Base-by-base conservation (phyloP, 2,329 filamentous ascomycete species). In the Alternaria conjuncta region DNA sequence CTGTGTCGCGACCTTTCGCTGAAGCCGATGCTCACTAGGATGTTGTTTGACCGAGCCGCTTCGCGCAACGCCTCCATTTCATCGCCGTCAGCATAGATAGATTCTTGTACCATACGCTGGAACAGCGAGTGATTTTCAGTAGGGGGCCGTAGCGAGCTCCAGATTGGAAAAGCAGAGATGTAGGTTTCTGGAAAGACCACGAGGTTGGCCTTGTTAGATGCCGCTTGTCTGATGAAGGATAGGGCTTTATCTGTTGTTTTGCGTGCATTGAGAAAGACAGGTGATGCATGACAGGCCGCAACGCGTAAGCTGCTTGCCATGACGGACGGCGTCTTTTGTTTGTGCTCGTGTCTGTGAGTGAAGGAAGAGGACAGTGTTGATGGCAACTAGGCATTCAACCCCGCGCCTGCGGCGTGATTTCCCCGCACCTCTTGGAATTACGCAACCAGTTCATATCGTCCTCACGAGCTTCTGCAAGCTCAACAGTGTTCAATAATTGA, bases 161-260 rank as follows among this genome's bases (percentile, higher is more conserved):
- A 87, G 20, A 86, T 59, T 0, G 86, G 86, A 53, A 86, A 88
- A 0, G 83, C 86, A 0, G 85, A 81, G 45, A 87, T 85, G 68
- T 80, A 86, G 0, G 84, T 82, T 69, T 87, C 86, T 0, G 86
- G 85, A 65, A 87, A 87, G 26, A 86, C 82, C 12, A 87, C 80
- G 4, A 88, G 74, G 21, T 86, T 81, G 8, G 86, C 85, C 0
- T 71, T 69, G 55, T 84, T 79, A 2, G 55, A 61, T 0, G 84
- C 80, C 0, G 86, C 84, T 64, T 80, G 69, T 15, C 81, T 71
- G 58, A 88, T 85, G 9, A 85, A 71, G 0, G 65, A 64, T 43
- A 86, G 78, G 12, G 81, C 81, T 65, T 86, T 87, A 7, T 82
- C 63, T 2, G 83, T 83, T 0, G 85, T 87, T 9, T 75, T 69